Evolutionary conservation across 2,329 filamentous ascomycete species (phyloP), one percentile per base, ranked within the genome.

Genomic region (Chaetomium strumarium): DNA sequence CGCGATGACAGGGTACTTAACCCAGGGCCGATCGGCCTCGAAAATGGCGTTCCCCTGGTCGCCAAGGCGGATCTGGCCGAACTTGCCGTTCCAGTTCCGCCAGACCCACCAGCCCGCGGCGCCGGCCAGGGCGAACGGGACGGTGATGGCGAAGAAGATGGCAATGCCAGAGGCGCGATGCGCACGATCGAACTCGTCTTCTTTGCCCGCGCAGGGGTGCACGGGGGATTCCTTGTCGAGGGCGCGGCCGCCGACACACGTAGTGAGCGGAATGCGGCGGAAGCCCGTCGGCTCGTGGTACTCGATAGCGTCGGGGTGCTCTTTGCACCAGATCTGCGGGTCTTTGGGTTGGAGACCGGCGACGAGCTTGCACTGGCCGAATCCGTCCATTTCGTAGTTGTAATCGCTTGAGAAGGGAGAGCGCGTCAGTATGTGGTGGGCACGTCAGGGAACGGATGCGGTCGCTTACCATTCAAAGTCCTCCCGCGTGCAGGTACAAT

Each of bases 231-330:
- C 79, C 68, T 85, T 84, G 67, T 96, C 90, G 44, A 88, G 75
- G 63, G 92, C 84, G 5, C 71, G 71, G 39, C 92, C 93, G 34
- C 84, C 89, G 40, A 78, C 59, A 68, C 95, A 99, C 0, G 91
- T 97, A 0, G 90, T 90, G 45, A 96, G 79, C 0, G 91, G 92
- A 52, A 99, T 88, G 52, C 85, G 85, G 47, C 93, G 87, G 73
- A 95, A 97, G 43, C 90, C 90, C 0, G 89, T 93, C 6, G 88
- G 84, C 58, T 90, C 83, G 72, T 83, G 93, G 73, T 86, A 99
- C 64, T 93, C 85, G 30, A 81, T 70, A n/a, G 73, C 78, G 29
- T 87, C 81, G 1, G 87, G 81, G 62, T 96, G 69, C 45, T 75
- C 72, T 48, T 69, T 67, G 67, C 80, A 83, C 70, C 72, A 77